Evolutionary conservation across 441 rosid genomes (phyloP), one percentile per base, ranked within the genome.

Genomic region (Pelargonium cotyledonis): DNA sequence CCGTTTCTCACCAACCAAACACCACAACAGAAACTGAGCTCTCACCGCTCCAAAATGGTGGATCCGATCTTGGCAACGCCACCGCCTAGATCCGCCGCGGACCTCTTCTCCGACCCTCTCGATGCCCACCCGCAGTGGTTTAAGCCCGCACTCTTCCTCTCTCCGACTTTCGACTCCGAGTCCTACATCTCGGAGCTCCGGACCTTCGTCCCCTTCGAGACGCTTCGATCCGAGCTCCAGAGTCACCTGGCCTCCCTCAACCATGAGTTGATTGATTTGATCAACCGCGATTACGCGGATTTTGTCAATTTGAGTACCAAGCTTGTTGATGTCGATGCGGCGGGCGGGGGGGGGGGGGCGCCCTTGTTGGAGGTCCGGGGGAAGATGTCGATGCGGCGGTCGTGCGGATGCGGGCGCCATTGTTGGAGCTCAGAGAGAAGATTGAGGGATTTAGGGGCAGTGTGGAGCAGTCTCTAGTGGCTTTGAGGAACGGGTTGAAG

Each of bases 271-370:
- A 84, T 95, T 65, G 99, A 95, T 71, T 90, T 90, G 68, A 90
- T 95, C 85, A 95, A 95, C 78, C 97, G 98, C 55, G 99, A 95
- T 77, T 95, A 90, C 67, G 80, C 90, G 9, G 99, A 91, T 77
- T 92, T 92, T 71, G 99, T 95, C 66, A 95, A 89, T 75, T 80
- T 95, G 65, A 90, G 93, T 75, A 95, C 97, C 64, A 92, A 95
- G 83, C 97, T 95, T 61, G 98, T 95, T 12, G 97, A 92, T 64
- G 89, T 95, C 63, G 97, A 92, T 26, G 84, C 94, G 21, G 60
- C 57, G 16, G 57, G 12, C 16, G 57, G 12, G 16, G 16, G 18
- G 57, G n/a, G 12, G 57, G 1, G 92, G n/a, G n/a, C n/a, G n/a
- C n/a, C n/a, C n/a, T n/a, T n/a, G n/a, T n/a, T n/a, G n/a, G n/a